A percentile compares a stretch with the other conserved stretches of the same genome.
phyloP scores from a whole-genome alignment of 2,329 filamentous ascomycete genomes.

The Penicillium sclerotiorum region DNA sequence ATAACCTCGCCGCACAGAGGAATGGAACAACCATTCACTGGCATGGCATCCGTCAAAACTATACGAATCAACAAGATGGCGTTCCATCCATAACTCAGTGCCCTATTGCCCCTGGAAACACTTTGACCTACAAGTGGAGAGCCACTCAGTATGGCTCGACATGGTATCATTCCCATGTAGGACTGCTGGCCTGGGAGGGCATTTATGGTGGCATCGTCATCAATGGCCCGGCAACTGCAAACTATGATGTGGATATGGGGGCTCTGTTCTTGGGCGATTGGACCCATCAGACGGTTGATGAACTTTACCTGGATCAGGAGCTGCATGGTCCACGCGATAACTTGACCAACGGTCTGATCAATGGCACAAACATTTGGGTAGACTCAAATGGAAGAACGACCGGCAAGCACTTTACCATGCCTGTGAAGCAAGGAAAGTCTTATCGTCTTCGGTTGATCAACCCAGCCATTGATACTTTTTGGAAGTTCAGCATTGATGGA shows the following conservation, averaged over 20 bases:
- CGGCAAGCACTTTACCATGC: slow-evolving; percentile 49
- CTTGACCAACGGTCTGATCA: slow-evolving; percentile 37
- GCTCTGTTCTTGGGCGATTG: slow-evolving; percentile 40
- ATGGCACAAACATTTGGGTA: slow-evolving; percentile 41
- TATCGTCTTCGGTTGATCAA: slow-evolving; percentile 35
- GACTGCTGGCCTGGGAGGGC: slow-evolving; percentile 52
- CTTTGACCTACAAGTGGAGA: slow-evolving; percentile 41
- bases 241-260: slow-evolving; percentile 43
- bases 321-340: not conserved
- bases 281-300: slow-evolving; percentile 28
- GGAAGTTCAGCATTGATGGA: slow-evolving; percentile 52
- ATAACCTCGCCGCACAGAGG: slow-evolving; percentile 18
- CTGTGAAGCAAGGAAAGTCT: slow-evolving; percentile 43
- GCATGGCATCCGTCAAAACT: slow-evolving; percentile 37
- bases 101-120: slow-evolving; percentile 37
- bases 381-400: slow-evolving; percentile 25
- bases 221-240: slow-evolving; percentile 41
- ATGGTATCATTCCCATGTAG: slow-evolving; percentile 41
- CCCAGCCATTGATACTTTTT: slow-evolving; percentile 28
- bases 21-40: slow-evolving; percentile 36
- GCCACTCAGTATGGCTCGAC: slow-evolving; percentile 41
- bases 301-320: slow-evolving; percentile 12
- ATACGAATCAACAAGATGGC: slow-evolving; percentile 36
- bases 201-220: slow-evolving; percentile 61
- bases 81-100: slow-evolving; percentile 42